Evolutionary conservation across 1,284 basidiomycete genomes (phyloP).

Genomic region (Naganishia sp.): DNA sequence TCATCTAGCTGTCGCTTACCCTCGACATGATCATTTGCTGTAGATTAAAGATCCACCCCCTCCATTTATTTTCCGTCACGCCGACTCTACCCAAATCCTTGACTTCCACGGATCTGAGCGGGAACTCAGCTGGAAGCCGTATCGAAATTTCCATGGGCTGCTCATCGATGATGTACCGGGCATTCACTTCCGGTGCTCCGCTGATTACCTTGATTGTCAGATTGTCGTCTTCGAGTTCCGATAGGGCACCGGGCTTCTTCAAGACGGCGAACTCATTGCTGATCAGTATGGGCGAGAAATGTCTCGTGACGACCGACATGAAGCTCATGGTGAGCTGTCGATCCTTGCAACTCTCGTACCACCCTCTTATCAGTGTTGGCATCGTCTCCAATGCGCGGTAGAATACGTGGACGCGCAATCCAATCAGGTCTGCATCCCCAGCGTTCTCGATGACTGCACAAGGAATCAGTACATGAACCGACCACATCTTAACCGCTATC

Average conservation of each 20-base stretch:
- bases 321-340: constrained; percentile 77
- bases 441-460: constrained; percentile 27
- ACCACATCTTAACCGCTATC: too few species aligned
- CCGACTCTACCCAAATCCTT: constrained; percentile 81
- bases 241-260: constrained; percentile 64
- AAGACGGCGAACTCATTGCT: constrained; percentile 76
- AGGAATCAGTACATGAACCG: not conserved
- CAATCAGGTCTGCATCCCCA: constrained; percentile 52
- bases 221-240: constrained; percentile 76
- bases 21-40: constrained; percentile 88
- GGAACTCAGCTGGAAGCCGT: constrained; percentile 86
- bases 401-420: constrained; percentile 85
- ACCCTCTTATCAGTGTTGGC: constrained; percentile 78
- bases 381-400: constrained; percentile 78
- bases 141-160: constrained; percentile 89
- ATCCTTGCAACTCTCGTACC: constrained; percentile 86
- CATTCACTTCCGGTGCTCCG: constrained; percentile 67
- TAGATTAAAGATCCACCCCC: constrained; percentile 89
- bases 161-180: constrained; percentile 83
- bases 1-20: constrained; percentile 56
- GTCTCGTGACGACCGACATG: constrained; percentile 73
- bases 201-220: constrained; percentile 73
- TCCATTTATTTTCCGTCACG: constrained; percentile 86
- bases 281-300: constrained; percentile 90
- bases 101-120: constrained; percentile 83